A percentile compares a stretch with the other conserved stretches of the same genome.
Conservation (phyloP, 2,329 filamentous ascomycete species). For the Ophiostoma tasmaniense region DNA sequence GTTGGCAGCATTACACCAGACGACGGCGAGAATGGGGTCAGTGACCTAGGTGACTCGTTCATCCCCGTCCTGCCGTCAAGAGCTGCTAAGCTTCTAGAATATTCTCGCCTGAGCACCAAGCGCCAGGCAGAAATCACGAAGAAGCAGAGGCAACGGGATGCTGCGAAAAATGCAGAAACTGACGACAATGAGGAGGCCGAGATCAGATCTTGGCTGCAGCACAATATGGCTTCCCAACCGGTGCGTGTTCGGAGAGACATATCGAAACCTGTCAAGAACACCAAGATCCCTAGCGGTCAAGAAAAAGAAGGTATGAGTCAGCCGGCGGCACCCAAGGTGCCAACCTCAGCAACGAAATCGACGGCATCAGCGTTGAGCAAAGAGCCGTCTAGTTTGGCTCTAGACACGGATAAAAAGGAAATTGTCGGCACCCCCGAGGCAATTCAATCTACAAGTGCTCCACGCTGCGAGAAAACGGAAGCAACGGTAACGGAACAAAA, state of each 20-base stretch:
- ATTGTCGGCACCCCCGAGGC: neutral
- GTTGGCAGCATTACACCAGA: conserved; percentile 10
- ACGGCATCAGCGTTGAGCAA: neutral
- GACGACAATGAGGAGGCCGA: neutral
- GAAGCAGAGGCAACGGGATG: neutral
- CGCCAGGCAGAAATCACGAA: neutral
- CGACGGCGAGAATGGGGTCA: neutral
- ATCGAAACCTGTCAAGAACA: neutral
- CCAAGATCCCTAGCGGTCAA: neutral
- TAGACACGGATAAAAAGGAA: neutral
- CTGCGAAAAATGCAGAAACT: neutral
- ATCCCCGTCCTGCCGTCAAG: neutral
- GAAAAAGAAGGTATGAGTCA: neutral
- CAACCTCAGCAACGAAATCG: too few species aligned
- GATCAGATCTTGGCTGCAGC: neutral
- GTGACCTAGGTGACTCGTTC: conserved; percentile 13
- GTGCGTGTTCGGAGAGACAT: neutral
- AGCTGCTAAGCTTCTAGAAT: conserved; percentile 10
- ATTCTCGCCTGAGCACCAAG: conserved; percentile 5
- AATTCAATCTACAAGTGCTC: neutral
- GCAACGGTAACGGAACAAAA: neutral
- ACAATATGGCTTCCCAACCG: neutral
- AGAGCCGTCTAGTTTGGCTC: neutral
- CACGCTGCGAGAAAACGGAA: neutral
- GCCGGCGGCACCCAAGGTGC: neutral